Percentiles rank a stretch among this genome's conserved stretches.
Evolutionary conservation across 106 monocot genomes (phyloP).

Genomic region (Dendrobium catenatum): DNA sequence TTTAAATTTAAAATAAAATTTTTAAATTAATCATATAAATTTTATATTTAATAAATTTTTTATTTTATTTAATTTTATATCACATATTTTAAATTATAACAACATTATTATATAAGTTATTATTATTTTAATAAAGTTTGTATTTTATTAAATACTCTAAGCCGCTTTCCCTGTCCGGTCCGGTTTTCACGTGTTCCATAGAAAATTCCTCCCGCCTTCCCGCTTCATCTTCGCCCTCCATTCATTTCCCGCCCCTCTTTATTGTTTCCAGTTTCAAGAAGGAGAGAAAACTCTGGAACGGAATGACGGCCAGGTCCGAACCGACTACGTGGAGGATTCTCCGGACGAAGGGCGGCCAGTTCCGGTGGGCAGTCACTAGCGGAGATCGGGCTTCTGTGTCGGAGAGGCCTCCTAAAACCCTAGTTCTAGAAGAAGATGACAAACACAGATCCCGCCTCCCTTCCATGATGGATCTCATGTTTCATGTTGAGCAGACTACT

Average conservation of each 20-base stretch:
- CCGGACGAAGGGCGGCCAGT: slow-evolving; percentile 19
- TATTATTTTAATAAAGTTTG: no score
- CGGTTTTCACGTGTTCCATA: not conserved
- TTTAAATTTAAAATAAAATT: no score
- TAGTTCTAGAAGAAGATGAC: slow-evolving; percentile 3
- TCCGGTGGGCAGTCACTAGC: slow-evolving; percentile 24
- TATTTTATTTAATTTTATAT: no score
- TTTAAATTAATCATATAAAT: no score
- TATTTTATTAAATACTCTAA: no score
- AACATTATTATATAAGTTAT: no score
- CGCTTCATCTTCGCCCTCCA: not conserved
- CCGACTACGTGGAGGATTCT: slow-evolving; percentile 33
- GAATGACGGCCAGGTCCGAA: slow-evolving; percentile 14
- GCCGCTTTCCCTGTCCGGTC: no score
- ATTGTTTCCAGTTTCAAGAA: not conserved
- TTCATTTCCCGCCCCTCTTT: not conserved
- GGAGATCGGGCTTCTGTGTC: not conserved
- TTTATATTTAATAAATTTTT: no score
- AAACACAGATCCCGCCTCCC: slow-evolving; percentile 7
- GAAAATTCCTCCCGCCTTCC: not conserved
- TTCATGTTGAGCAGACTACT: slow-evolving; percentile 17
- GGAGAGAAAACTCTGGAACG: not conserved
- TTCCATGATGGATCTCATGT: slow-evolving; percentile 46
- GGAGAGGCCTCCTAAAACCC: not conserved
- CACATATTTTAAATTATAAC: no score